These are phyloP conservation scores for Pseudogymnoascus sp. DNA, from an alignment of 2,329 filamentous ascomycete genomes.

Conservation along the genomic window DNA sequence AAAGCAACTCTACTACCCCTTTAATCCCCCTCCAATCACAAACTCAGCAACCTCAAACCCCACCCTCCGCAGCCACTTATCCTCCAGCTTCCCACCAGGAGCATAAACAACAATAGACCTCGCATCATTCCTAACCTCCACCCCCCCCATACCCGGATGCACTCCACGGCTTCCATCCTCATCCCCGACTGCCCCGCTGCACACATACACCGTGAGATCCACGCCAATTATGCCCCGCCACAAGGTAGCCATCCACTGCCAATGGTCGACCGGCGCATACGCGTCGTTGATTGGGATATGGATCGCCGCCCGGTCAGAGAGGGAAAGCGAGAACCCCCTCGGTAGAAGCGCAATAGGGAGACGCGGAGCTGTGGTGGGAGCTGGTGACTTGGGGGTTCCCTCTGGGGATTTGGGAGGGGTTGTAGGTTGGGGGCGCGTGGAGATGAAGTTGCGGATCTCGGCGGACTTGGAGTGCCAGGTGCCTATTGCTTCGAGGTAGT, in stretches of 20 bases:
- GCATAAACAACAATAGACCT: conserved; percentile 45
- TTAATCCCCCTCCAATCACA: conserved; percentile 34
- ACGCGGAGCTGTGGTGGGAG: conserved; percentile 12
- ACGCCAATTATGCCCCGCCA: conserved; percentile 82
- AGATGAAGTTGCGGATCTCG: conserved; percentile 56
- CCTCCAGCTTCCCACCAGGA: conserved; percentile 42
- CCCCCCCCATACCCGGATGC: conserved; percentile 29
- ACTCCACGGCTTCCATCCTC: background rate
- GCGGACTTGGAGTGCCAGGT: conserved; percentile 69
- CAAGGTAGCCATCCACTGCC: conserved; percentile 93
- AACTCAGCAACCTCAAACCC: conserved; percentile 86
- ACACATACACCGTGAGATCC: conserved; percentile 67
- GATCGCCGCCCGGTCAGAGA: conserved; percentile 67
- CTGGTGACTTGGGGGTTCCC: conserved; percentile 12
- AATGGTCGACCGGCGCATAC: conserved; percentile 81
- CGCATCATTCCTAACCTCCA: conserved; percentile 48
- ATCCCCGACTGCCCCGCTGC: conserved; percentile 19
- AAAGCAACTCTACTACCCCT: background rate
- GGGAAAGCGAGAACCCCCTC: conserved; percentile 69
- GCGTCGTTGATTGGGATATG: conserved; percentile 65
- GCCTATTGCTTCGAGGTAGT: conserved; percentile 59
- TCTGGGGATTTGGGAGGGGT: background rate
- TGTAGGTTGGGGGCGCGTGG: conserved; percentile 19
- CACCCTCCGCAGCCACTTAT: conserved; percentile 63
- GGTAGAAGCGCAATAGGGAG: conserved; percentile 69